Conservation (phyloP, 805 yeast species). For the Grigorovia transvaalensis region DNA sequence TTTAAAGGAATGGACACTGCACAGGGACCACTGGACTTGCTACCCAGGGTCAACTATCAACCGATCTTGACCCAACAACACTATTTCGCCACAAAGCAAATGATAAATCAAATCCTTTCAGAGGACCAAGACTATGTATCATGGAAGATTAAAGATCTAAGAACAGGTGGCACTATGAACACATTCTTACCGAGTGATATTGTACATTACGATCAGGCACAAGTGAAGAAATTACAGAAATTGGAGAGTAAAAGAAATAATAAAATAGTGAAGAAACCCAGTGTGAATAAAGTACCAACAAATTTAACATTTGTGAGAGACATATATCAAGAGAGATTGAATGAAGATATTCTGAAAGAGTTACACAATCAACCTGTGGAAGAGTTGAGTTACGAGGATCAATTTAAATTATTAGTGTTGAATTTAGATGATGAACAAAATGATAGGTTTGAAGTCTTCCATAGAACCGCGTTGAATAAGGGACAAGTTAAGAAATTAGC, state of each 20-base stretch:
- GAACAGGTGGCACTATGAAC: constrained; percentile 28
- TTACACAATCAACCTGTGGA: constrained; percentile 10
- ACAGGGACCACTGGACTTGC: constrained; percentile 24
- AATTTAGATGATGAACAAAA: constrained; percentile 74
- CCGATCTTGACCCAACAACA: constrained; percentile 22
- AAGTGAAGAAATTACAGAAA: neutral
- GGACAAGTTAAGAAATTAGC: constrained; percentile 74
- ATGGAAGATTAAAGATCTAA: constrained; percentile 23
- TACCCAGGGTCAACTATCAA: constrained; percentile 24
- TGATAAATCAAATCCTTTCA: constrained; percentile 25
- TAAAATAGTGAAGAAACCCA: neutral
- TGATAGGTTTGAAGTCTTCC: constrained; percentile 75
- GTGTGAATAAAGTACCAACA: constrained; percentile 19
- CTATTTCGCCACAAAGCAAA: constrained; percentile 23
- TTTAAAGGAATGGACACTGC: constrained; percentile 14
- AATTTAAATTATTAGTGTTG: constrained; percentile 52
- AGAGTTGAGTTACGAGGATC: constrained; percentile 42
- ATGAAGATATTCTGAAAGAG: constrained; percentile 1
- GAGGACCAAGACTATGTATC: constrained; percentile 28
- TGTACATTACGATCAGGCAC: neutral
- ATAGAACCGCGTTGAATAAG: constrained; percentile 66
- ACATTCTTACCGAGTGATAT: constrained; percentile 7
- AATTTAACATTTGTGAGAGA: constrained; percentile 21
- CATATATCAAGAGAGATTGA: constrained; percentile 11
- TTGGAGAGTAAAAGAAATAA: neutral